phyloP scores from a whole-genome alignment of 768 basidiomycete genomes.

The Cantharellus cinnabarinus region DNA sequence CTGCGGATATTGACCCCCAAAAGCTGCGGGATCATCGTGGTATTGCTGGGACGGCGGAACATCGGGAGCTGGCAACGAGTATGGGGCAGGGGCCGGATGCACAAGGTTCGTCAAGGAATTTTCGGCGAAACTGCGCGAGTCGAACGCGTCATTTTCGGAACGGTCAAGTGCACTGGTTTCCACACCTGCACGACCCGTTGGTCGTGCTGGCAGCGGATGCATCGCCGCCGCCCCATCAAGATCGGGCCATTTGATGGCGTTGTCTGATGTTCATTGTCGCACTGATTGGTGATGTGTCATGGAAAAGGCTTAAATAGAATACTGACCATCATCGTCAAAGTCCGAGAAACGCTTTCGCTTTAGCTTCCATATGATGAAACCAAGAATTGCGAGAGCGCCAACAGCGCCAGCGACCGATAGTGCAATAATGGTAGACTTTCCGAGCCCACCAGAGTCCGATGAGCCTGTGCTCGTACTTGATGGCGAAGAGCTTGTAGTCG shows the following conservation, averaged over 20 bases:
- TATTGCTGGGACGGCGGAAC: slow-evolving; percentile 43
- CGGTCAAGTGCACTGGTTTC: slow-evolving; percentile 9
- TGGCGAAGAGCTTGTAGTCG: slow-evolving; percentile 3
- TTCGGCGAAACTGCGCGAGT: not conserved
- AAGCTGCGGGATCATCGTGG: slow-evolving; percentile 40
- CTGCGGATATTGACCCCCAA: slow-evolving; percentile 14
- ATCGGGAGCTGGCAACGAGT: slow-evolving; percentile 57
- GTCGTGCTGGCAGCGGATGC: slow-evolving; percentile 44
- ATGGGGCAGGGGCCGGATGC: not conserved
- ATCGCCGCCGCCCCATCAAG: slow-evolving; percentile 29
- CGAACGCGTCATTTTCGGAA: not conserved
- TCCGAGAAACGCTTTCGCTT: slow-evolving; percentile 55
- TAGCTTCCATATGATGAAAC: slow-evolving; percentile 73
- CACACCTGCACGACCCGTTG: slow-evolving; percentile 50
- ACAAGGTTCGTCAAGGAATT: slow-evolving; percentile 8
- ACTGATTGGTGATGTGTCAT: not conserved
- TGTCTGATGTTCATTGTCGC: slow-evolving; percentile 23
- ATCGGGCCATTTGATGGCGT: slow-evolving; percentile 85
- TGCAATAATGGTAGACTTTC: slow-evolving; percentile 29
- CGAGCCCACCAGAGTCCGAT: slow-evolving; percentile 1
- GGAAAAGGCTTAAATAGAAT: not conserved
- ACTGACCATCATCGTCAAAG: slow-evolving; percentile 38
- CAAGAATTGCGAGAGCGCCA: slow-evolving; percentile 45
- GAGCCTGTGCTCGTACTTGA: slow-evolving; percentile 4
- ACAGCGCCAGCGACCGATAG: slow-evolving; percentile 66